Conservation (phyloP, 2,329 filamentous ascomycete species). For the Aspergillus terreus region DNA sequence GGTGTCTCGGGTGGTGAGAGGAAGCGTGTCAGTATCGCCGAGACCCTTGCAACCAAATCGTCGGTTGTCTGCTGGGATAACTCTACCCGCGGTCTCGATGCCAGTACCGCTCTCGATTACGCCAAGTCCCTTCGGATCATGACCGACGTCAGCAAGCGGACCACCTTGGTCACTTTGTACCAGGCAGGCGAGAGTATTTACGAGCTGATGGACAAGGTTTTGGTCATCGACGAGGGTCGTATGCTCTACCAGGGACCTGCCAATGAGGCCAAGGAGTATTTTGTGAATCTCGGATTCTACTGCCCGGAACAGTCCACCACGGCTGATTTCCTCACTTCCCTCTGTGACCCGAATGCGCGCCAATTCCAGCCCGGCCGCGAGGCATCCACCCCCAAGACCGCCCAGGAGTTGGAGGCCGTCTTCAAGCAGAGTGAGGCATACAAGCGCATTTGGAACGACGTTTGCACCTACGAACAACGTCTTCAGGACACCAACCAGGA, state of each 20-base stretch:
- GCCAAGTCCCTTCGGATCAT: conserved; percentile 66
- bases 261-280: conserved; percentile 61
- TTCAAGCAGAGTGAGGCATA: conserved; percentile 64
- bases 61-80: conserved; percentile 78
- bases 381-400: conserved; percentile 63
- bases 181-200: conserved; percentile 69
- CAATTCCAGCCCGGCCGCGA: conserved; percentile 65
- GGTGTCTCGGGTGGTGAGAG: conserved; percentile 77
- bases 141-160: conserved; percentile 71
- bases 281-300: conserved; percentile 62
- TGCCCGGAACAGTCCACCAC: conserved; percentile 62
- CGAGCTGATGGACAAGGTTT: conserved; percentile 73
- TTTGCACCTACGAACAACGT: conserved; percentile 58
- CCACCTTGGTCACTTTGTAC: conserved; percentile 68
- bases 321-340: conserved; percentile 71
- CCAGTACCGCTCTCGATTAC: conserved; percentile 74
- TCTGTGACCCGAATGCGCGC: conserved; percentile 70
- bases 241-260: conserved; percentile 65
- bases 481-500: conserved; percentile 55
- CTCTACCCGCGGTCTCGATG: conserved; percentile 73
- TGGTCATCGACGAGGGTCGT: conserved; percentile 70
- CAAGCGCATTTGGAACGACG: conserved; percentile 57
- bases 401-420: conserved; percentile 64
- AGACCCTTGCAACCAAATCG: conserved; percentile 70
- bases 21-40: conserved; percentile 75